Conservation (phyloP, 768 basidiomycete genomes). For the Phanerochaete sordida region DNA sequence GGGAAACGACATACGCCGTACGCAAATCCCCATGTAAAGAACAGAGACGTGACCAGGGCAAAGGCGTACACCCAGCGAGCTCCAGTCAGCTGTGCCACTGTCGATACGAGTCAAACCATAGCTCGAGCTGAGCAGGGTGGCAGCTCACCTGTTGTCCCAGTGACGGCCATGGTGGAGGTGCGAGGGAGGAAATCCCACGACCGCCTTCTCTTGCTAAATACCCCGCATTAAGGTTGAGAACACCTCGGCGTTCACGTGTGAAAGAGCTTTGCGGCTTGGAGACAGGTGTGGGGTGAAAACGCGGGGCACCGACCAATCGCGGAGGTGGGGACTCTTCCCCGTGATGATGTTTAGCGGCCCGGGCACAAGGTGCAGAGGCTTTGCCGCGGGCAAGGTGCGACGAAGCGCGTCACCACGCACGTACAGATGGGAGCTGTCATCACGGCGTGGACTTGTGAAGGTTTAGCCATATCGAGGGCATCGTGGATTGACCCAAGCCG, state of each 20-base stretch:
- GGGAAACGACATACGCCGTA: conserved; percentile 47
- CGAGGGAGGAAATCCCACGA: not conserved
- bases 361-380: not conserved
- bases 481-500: not conserved
- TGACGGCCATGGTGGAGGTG: conserved; percentile 29
- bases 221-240: not conserved
- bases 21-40: conserved; percentile 77
- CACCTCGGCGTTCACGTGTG: not conserved
- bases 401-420: not conserved
- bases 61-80: conserved; percentile 56
- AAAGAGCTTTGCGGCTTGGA: not conserved
- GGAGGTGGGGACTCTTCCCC: not conserved
- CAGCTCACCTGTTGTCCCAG: conserved; percentile 41
- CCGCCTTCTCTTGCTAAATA: conserved; percentile 5
- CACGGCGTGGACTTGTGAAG: not conserved
- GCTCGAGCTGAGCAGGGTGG: not conserved
- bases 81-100: conserved; percentile 42
- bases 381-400: not conserved
- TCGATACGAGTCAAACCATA: not conserved
- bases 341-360: conserved; percentile 2
- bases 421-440: not conserved
- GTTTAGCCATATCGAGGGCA: not conserved
- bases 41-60: conserved; percentile 66
- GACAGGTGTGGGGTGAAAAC: not conserved
- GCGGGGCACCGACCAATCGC: conserved; percentile 5